Base-by-base conservation (phyloP, 2,329 filamentous ascomycete species). In the Waltergamsia citrina region DNA sequence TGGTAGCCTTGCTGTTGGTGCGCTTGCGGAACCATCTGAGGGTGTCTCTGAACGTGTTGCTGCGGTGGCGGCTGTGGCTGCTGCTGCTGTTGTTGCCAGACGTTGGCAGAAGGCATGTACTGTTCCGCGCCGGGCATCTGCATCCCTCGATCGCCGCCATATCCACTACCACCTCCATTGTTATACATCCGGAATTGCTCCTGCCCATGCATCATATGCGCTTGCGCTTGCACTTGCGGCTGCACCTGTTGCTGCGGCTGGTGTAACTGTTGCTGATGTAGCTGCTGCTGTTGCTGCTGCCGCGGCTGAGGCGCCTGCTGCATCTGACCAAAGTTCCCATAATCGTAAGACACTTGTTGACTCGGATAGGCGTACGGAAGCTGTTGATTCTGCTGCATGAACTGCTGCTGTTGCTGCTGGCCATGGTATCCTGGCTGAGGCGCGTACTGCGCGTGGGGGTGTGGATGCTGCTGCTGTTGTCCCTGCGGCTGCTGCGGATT, bases 21-120 rank as follows among this genome's bases (percentile, higher is more conserved):
- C 38, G 31, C 27, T 24, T 36, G 35, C 5, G 28, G 36, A 21
- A 19, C 33, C 15, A 34, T 29, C 23, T 28, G 30, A 7, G 31
- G 33, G 8, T 36, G 38, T 22, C 28, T 34, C 10, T 51, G 51
- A 4, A 42, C 40, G 43, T 34, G 56, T 32, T 42, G 38, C 24
- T 45, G 43, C 20, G 50, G 55, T 18, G 55, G 49, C 31, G 60
- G 52, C 26, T 55, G 53, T 23, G 50, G 47, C 22, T 53, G 49
- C 26, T 59, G 58, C 14, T 59, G 46, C 15, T 57, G 56, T 25
- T 55, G 52, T 15, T 60, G 50, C 34, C 58, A 56, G 28, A 46
- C 49, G 42, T 40, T 54, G 39, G 44, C 31, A 14, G 43, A 39
- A 29, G 37, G 47, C 39, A 39, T 41, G 46, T 43, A 53, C 34